phyloP scores from a whole-genome alignment of 1,139 yeast genomes.

The Kodamaea alishanica region DNA sequence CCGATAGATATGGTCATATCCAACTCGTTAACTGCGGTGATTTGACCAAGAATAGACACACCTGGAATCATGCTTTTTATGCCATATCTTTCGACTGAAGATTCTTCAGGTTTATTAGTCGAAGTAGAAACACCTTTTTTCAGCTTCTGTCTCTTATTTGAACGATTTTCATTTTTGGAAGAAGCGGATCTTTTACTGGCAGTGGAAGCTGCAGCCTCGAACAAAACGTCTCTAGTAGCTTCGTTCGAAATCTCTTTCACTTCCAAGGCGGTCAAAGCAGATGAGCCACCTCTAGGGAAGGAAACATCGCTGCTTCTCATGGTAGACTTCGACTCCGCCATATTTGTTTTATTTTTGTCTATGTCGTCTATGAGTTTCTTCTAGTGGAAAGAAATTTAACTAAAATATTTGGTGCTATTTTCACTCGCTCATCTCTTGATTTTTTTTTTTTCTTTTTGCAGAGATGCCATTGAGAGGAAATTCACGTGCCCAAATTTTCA shows the following conservation, averaged over 20 bases:
- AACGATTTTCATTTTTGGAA: constrained; percentile 22
- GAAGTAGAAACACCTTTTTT: constrained; percentile 33
- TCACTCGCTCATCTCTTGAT: too few relatives aligned
- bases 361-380: too few relatives aligned
- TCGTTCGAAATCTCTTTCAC: constrained; percentile 90
- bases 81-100: constrained; percentile 55
- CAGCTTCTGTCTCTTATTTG: constrained; percentile 26
- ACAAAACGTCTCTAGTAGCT: constrained; percentile 82
- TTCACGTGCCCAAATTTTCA: constrained; percentile 5
- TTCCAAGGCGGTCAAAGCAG: constrained; percentile 83
- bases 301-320: constrained; percentile 57
- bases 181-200: constrained; percentile 29
- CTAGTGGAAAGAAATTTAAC: too few relatives aligned
- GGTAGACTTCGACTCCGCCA: constrained; percentile 9
- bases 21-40: constrained; percentile 54
- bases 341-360: neutral
- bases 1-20: constrained; percentile 73
- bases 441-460: too few relatives aligned
- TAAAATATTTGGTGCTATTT: too few relatives aligned
- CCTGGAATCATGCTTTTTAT: constrained; percentile 68
- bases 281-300: constrained; percentile 94
- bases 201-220: constrained; percentile 42
- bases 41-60: constrained; percentile 71
- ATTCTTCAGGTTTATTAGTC: constrained; percentile 17
- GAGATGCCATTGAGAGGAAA: neutral